Conservation (phyloP, 768 basidiomycete species). For the Suillus subluteus region DNA sequence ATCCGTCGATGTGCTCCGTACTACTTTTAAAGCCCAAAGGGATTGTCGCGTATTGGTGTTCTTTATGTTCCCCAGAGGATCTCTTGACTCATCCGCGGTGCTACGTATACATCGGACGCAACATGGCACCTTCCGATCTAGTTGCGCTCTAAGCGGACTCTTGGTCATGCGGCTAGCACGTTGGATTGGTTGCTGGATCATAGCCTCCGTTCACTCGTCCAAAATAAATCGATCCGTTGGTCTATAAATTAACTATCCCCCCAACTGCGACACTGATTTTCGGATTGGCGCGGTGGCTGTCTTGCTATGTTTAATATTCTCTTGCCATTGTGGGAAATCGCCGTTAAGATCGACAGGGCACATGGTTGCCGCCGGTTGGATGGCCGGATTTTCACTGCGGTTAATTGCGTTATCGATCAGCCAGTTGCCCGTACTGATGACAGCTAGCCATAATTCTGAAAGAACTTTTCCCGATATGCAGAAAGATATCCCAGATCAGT, state of each 20-base stretch:
- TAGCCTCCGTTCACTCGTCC: background rate
- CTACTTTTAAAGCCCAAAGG: no score
- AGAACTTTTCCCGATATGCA: background rate
- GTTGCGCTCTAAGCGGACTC: conserved; percentile 27
- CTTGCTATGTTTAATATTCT: conserved; percentile 6
- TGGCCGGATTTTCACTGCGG: conserved; percentile 7
- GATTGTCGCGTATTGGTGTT: background rate
- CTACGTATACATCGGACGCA: background rate
- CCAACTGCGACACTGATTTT: conserved; percentile 17
- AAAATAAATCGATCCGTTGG: conserved; percentile 3
- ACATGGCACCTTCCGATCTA: background rate
- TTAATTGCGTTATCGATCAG: conserved; percentile 11
- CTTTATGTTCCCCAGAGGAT: background rate
- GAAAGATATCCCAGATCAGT: background rate
- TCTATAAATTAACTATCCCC: conserved; percentile 8
- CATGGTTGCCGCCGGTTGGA: conserved; percentile 14
- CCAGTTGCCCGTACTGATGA: background rate
- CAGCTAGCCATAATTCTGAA: background rate
- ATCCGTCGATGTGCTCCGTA: background rate
- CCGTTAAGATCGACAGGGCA: conserved; percentile 17
- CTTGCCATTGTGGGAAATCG: conserved; percentile 11
- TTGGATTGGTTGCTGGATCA: background rate
- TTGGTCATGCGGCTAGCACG: conserved; percentile 9
- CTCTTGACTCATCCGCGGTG: conserved; percentile 4
- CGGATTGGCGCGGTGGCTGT: conserved; percentile 28